These are phyloP conservation scores for Gaertneriomyces sp. DNA, from an alignment of 192 early-diverging fungal species.

Conservation along the genomic window DNA sequence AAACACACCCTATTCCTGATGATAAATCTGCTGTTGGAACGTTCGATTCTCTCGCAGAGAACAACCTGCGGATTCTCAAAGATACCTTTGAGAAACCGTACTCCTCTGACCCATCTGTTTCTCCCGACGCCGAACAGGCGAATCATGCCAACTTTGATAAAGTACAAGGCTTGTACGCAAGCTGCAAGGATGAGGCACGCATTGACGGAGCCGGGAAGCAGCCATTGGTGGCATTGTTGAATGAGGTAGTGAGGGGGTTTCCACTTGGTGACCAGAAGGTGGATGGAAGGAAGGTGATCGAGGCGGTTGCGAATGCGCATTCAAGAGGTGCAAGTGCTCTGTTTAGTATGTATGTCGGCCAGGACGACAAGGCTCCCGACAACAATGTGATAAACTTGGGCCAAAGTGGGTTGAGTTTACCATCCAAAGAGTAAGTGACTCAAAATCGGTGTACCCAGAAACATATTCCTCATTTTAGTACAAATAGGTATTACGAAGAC, in stretches of 20 bases:
- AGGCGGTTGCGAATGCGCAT: constrained; percentile 10
- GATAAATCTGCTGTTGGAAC: constrained; percentile 49
- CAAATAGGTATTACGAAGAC: constrained; percentile 51
- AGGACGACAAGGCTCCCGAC: constrained; percentile 59
- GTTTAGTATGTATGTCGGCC: constrained; percentile 45
- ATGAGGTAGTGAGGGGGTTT: constrained; percentile 1
- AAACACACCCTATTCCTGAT: constrained; percentile 53
- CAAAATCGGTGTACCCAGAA: too few relatives aligned
- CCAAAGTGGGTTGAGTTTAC: constrained; percentile 55
- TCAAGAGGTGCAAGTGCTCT: constrained; percentile 22
- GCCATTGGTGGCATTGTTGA: not conserved
- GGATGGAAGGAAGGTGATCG: constrained; percentile 3
- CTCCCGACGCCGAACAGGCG: constrained; percentile 35
- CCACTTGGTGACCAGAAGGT: constrained; percentile 4
- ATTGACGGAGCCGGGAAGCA: constrained; percentile 8
- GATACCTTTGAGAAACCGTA: constrained; percentile 33
- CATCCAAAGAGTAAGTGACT: constrained; percentile 49
- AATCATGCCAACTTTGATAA: constrained; percentile 54
- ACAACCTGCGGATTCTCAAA: constrained; percentile 53
- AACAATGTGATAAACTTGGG: constrained; percentile 44
- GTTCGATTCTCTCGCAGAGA: constrained; percentile 40
- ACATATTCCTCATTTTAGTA: not conserved
- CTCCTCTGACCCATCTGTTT: constrained; percentile 17
- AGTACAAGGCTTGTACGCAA: constrained; percentile 52
- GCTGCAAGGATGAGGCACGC: constrained; percentile 35